Conservation (phyloP, 1,139 yeast genomes). For the Candida tetrigidarum region DNA sequence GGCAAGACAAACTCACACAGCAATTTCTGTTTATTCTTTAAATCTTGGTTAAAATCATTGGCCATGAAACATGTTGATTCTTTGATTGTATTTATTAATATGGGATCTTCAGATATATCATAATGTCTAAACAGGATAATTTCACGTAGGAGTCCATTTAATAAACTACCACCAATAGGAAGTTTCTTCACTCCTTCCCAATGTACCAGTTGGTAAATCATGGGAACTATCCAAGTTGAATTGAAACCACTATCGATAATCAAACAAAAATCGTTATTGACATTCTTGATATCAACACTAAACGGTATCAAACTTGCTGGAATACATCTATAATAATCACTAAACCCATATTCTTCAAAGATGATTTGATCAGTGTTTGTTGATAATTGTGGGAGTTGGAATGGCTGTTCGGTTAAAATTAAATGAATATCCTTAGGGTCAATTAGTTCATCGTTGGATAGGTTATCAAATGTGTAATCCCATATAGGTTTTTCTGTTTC, state of each 20-base stretch:
- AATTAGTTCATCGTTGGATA: conserved; percentile 31
- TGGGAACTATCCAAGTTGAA: conserved; percentile 87
- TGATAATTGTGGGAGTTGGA: conserved; percentile 81
- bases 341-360: conserved; percentile 91
- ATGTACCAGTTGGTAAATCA: conserved; percentile 76
- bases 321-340: conserved; percentile 61
- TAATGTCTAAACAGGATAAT: conserved; percentile 89
- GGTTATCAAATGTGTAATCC: conserved; percentile 67
- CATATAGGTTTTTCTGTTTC: conserved; percentile 90
- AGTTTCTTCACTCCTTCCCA: conserved; percentile 79
- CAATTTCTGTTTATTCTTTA: conserved; percentile 37
- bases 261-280: conserved; percentile 62
- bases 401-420: conserved; percentile 76
- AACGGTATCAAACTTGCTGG: conserved; percentile 78
- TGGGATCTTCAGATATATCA: conserved; percentile 90
- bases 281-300: conserved; percentile 29
- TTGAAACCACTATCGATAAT: conserved; percentile 90
- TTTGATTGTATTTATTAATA: conserved; percentile 82
- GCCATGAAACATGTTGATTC: conserved; percentile 74
- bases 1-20: conserved; percentile 79
- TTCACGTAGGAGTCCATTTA: conserved; percentile 84
- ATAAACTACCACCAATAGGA: conserved; percentile 82
- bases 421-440: conserved; percentile 56
- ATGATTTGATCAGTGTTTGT: conserved; percentile 89
- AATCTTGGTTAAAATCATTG: conserved; percentile 60